Evolutionary conservation across 2,329 filamentous ascomycete species (phyloP), one percentile per base, ranked within the genome.

Genomic region (Colletotrichum camelliae): DNA sequence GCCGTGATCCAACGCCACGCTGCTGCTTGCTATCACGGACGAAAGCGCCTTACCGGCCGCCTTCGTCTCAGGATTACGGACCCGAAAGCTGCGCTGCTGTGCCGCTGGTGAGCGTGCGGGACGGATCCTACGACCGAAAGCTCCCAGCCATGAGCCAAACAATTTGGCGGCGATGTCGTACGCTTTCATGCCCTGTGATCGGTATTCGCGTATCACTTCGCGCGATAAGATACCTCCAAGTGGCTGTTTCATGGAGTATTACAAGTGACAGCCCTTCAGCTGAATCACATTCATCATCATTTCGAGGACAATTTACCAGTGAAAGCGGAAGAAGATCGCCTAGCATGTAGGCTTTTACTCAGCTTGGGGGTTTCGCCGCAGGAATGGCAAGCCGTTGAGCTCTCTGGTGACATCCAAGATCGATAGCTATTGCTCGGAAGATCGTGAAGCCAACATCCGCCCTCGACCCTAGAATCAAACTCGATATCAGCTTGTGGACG

Each of bases 1-100:
- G 74, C 66, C 71, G 71, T 61, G 8, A 62, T 57, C 66, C 74
- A 76, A 57, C 60, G 65, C 74, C 74, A 73, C 70, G 33, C 43
- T 66, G 16, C 31, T n/a, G 37, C 10, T 27, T 33, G 65, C 4
- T 5, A 39, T 15, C 16, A 10, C 67, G 55, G 21, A 43, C 35
- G 2, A 62, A 21, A 24, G 3, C 15, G 35, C 57, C 55, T 61
- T 29, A 24, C 18, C 67, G 67, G 37, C 35, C 35, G 57, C 0
- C 57, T 62, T 43, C n/a, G 5, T 33, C n/a, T 35, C 57, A 21
- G 21, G 3, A 15, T 16, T 4, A 61, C 37, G 72, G 68, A 48
- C 18, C 55, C 57, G 68, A 62, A 61, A 37, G 35, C 18, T 10
- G 6, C 16, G 5, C 15, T 62, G 18, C 61, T 62, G 60, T 39